A percentile compares a stretch with the other conserved stretches of the same genome.
phyloP scores from a whole-genome alignment of 1,284 basidiomycete species.

The Tylopilus orsonianus region DNA sequence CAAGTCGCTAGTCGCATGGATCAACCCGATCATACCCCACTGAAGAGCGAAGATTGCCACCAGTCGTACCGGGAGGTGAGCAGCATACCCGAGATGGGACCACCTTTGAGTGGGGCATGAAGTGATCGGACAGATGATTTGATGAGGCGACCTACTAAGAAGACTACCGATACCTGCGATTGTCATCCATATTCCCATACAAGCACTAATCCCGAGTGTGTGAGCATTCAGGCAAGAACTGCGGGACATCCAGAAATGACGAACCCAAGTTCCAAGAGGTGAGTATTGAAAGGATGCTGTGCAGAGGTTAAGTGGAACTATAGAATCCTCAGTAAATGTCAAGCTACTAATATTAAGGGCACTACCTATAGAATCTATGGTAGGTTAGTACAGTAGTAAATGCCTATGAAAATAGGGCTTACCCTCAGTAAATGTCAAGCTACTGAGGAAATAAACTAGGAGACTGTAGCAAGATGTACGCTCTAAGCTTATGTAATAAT shows the following conservation, averaged over 20 bases:
- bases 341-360: too few relatives aligned
- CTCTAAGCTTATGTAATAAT: too few relatives aligned
- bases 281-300: too few relatives aligned
- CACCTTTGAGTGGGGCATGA: slow-evolving; percentile 14
- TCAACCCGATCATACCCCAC: slow-evolving; percentile 19
- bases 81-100: slow-evolving; percentile 28
- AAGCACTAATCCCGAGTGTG: slow-evolving; percentile 13
- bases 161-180: slow-evolving; percentile 14
- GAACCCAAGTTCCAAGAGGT: slow-evolving; percentile 33
- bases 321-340: too few relatives aligned
- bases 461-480: too few relatives aligned
- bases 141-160: slow-evolving; percentile 7
- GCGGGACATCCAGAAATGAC: neutral
- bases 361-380: too few relatives aligned
- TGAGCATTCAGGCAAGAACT: neutral
- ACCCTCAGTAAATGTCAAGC: too few relatives aligned
- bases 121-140: neutral
- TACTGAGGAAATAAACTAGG: too few relatives aligned
- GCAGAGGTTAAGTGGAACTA: too few relatives aligned
- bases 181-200: slow-evolving; percentile 22
- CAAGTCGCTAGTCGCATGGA: neutral
- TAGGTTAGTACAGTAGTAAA: too few relatives aligned
- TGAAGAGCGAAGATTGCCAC: slow-evolving; percentile 29
- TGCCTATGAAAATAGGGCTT: too few relatives aligned
- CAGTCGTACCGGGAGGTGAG: slow-evolving; percentile 28